These are phyloP conservation scores for Microascus cirrosus DNA, from an alignment of 2,329 filamentous ascomycete genomes.

Conservation along the genomic window DNA sequence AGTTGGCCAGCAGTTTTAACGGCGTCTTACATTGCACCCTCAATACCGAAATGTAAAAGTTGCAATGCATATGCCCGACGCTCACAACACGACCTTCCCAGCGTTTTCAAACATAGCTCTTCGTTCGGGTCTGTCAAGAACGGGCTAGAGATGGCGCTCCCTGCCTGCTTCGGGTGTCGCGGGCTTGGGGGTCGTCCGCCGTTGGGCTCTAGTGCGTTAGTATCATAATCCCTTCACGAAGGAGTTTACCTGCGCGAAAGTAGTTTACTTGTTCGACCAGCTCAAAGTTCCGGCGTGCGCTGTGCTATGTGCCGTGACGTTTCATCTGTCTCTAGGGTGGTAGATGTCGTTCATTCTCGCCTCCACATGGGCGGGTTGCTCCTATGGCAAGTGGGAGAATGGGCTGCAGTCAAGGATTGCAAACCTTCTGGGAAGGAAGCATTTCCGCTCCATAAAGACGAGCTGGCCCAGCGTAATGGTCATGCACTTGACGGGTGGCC, in stretches of 20 bases:
- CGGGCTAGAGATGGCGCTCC: constrained; percentile 12
- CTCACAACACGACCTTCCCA: constrained; percentile 26
- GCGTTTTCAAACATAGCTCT: constrained; percentile 25
- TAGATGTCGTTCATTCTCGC: constrained; percentile 30
- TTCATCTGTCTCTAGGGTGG: constrained; percentile 18
- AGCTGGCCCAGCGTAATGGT: constrained; percentile 12
- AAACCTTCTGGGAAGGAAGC: constrained; percentile 20
- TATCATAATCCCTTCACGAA: constrained; percentile 17
- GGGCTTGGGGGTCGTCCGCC: constrained; percentile 14
- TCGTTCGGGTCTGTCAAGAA: constrained; percentile 28
- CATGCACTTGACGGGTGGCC: not conserved
- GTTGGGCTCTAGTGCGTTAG: constrained; percentile 27
- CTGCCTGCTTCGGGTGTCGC: constrained; percentile 10
- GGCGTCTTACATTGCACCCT: constrained; percentile 8
- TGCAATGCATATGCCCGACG: constrained; percentile 37
- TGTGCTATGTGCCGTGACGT: constrained; percentile 10
- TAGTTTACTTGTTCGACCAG: constrained; percentile 15
- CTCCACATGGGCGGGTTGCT: constrained; percentile 17
- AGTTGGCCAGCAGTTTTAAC: constrained; percentile 15
- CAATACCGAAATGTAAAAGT: constrained; percentile 20
- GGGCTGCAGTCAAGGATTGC: constrained; percentile 31
- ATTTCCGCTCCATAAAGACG: constrained; percentile 25
- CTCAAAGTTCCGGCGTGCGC: constrained; percentile 12
- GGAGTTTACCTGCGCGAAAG: constrained; percentile 6
- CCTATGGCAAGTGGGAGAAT: constrained; percentile 22